Base-by-base conservation (phyloP, 768 basidiomycete species). In the Melanogaster broomeanus region DNA sequence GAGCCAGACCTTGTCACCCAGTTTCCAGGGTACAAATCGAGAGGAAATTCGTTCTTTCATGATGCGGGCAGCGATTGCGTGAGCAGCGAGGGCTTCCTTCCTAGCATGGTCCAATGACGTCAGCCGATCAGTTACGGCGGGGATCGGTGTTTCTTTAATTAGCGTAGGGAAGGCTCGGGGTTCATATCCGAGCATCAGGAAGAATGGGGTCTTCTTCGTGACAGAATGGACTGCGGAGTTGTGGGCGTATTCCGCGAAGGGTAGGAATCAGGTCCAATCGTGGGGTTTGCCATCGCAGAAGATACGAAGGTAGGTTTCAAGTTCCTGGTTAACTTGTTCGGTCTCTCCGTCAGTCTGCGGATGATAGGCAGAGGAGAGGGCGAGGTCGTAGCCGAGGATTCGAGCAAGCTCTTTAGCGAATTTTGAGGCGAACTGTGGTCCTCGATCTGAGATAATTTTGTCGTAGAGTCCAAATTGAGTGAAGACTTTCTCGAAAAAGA, bases 331-430 rank as follows among this genome's bases (percentile, higher is more conserved):
- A 0, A 47, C 8, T 1, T 37, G 16, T 28, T 74, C 66, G 0
- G 65, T 68, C 30, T 73, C 70, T 1, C 73, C 70, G 51, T 77
- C 68, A 0, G 71, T 66, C 51, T 76, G 72, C 0, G 72, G 74
- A 49, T 76, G 75, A 42, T 72, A 65, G 0, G 68, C 55, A 0
- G 70, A 70, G 2, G 74, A 67, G 0, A 72, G 41, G 4, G 53
- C 56, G 44, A 55, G 48, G 2, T 48, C 21, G 5, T 37, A 47
- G 38, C 10, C 9, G 5, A 19, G 38, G 27, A 47, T 47, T 0
- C 24, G 2, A n/a, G n/a, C n/a, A n/a, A n/a, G n/a, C n/a, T n/a
- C n/a, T n/a, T n/a, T n/a, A n/a, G n/a, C n/a, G n/a, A n/a, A n/a
- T 38, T 37, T 18, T 1, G 8, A 47, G 24, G 34, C 8, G n/a